A percentile compares a stretch with the other conserved stretches of the same genome.
phyloP scores from a whole-genome alignment of 139 green algal species.

The Spirogloea muscicola region DNA sequence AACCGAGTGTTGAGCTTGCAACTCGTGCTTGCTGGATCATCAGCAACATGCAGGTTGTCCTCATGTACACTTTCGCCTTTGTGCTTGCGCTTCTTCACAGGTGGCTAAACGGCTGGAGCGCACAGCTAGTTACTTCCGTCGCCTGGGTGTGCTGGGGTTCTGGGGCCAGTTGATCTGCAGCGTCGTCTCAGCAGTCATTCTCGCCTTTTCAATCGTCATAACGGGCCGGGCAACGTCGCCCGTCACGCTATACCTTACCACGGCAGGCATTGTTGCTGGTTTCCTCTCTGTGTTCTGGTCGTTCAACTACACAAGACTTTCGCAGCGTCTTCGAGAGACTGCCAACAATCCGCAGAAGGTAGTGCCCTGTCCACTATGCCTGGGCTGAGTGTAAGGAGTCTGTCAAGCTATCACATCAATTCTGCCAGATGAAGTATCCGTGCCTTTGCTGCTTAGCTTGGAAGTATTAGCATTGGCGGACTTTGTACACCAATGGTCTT shows the following conservation, averaged over 20 bases:
- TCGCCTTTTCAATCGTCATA: conserved; percentile 79
- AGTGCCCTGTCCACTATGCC: background rate
- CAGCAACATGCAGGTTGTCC: too few species aligned
- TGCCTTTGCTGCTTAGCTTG: background rate
- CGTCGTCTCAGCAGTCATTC: conserved; percentile 79
- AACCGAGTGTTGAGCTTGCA: too few species aligned
- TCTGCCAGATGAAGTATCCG: background rate
- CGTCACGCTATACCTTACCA: conserved; percentile 71
- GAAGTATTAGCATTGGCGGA: background rate
- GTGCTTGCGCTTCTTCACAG: too few species aligned
- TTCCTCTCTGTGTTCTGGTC: conserved; percentile 89
- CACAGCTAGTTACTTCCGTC: conserved; percentile 16
- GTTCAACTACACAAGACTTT: conserved; percentile 43
- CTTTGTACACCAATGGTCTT: background rate
- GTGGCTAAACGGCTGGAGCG: background rate
- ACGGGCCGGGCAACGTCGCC: conserved; percentile 23
- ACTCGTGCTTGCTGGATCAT: too few species aligned
- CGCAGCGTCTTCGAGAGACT: conserved; percentile 21
- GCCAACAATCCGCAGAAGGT: conserved; percentile 43
- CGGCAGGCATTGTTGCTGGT: conserved; percentile 82
- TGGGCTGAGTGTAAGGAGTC: background rate
- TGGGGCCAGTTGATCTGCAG: conserved; percentile 91
- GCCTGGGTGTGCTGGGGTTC: conserved; percentile 60
- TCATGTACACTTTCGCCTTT: too few species aligned
- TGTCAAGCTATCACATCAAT: background rate